Base-by-base conservation (phyloP, 2,329 filamentous ascomycete genomes). In the Aspergillus uvarum region DNA sequence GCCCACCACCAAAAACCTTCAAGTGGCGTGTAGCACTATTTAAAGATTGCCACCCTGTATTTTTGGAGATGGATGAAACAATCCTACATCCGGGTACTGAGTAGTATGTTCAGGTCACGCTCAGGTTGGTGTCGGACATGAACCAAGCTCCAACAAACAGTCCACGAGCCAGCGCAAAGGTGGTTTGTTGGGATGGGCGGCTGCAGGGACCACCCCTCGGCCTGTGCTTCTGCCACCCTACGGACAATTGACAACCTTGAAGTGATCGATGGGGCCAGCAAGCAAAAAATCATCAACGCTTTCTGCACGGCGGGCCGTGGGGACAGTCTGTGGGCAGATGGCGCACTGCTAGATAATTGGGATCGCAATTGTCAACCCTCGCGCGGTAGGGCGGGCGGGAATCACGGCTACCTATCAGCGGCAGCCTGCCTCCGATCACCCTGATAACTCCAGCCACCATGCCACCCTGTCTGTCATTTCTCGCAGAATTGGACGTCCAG, bases 231-330 rank as follows among this genome's bases (percentile, higher is more conserved):
- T 24, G 52, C 8, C 42, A 22, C 19, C 51, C 21, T 16, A 3
- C 50, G 31, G n/a, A 16, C n/a, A 35, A 22, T 24, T 22, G 31
- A 16, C 29, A 35, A 22, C 22, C 22, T 22, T 22, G 22, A 22
- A 22, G 51, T 22, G 31, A 14, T 16, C 32, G 31, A 38, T 38
- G 31, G 24, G 52, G 52, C 16, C 38, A 38, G 35, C 22, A 42
- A 22, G 35, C 22, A 42, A 22, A 24, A 22, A 31, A 47, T 47
- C 26, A 47, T 26, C 53, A 48, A 55, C 53, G 53, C 53, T 44
- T 55, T 55, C 53, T 55, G 53, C 53, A 55, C 53, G 26, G 44
- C 53, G 53, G 53, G 42, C 53, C 53, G 53, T 55, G 53, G 53
- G 26, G 42, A 55, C 53, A 47, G 53, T 19, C 38, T 10, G 38